Evolutionary conservation across 2,329 filamentous ascomycete species (phyloP), one percentile per base, ranked within the genome.

Genomic region (Calonectria montana): DNA sequence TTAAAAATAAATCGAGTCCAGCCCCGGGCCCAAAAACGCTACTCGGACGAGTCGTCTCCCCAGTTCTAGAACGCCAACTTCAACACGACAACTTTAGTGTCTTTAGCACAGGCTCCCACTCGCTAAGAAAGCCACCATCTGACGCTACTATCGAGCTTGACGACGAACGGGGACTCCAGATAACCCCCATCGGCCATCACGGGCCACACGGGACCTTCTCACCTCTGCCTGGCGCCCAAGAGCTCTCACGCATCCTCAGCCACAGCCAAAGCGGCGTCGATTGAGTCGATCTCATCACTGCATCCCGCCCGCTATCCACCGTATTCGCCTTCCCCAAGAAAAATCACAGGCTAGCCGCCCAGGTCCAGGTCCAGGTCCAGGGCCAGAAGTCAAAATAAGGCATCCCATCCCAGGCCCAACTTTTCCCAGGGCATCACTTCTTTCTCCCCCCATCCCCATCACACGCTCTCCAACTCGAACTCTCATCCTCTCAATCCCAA

Each of bases 381-480:
- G 41, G 10, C 43, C 45, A 70, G 76, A 78, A 78, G 73, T 78
- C 74, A 79, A 77, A 75, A 75, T 77, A 75, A 69, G 76, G 74
- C 75, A 75, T 77, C 75, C 61, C 64, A 76, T 55, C 50, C 50
- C 50, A 55, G 71, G 73, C 74, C 70, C 59, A 59, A 73, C 47
- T 70, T 75, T 67, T 75, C 74, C 67, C 64, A 67, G 59, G 67
- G 61, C 65, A 48, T 67, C 67, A 55, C 53, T 53, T 43, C 43
- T 72, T 55, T 48, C 61, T 53, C 65, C 45, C 55, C 69, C 57
- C 67, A 71, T 37, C 47, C 15, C 41, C 31, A 43, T 55, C 37
- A 27, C 43, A 23, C 50, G 29, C 50, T 31, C 50, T 55, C 18
- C 27, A 55, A n/a, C 29, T 69, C 61, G 66, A 62, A 72, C 71